Base-by-base conservation (phyloP, 139 green algal genomes). In the Dunaliella sp. region DNA sequence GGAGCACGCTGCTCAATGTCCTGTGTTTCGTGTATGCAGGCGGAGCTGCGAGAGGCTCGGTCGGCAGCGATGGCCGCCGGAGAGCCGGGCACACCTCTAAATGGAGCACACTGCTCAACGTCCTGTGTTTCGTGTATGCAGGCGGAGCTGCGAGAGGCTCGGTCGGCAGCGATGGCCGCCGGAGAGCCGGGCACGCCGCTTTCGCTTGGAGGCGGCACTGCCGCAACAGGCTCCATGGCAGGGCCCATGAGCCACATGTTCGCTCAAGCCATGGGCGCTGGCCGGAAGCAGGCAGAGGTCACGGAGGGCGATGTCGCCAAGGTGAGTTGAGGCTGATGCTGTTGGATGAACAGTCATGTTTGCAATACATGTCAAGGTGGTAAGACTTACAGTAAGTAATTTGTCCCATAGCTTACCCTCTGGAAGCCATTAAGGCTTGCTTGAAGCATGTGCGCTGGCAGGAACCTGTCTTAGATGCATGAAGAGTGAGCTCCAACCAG, bases 231-330 rank as follows among this genome's bases (percentile, higher is more conserved):
- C 79, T 38, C 2, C 0, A 38, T 38, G 57, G 24, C 88, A 21
- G 92, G 91, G 82, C 92, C 93, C 25, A 90, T 93, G 21, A 87
- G 85, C 75, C 87, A 90, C 83, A 87, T 94, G 36, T 81, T 91
- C 38, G 48, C 73, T 85, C 26, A 91, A 87, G 0, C 94, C 96
- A 81, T 82, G 92, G 96, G 88, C 87, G 83, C 94, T 3, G 95
- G 95, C 33, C 88, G 93, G 30, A 90, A 91, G 77, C 93, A 94
- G 87, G 88, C 97, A 37, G 91, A 94, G 87, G 96, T 95, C 2
- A 94, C 98, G 35, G 91, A 93, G 35, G 91, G 38, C 26, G 80
- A 88, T 83, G 74, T 86, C 22, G 81, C 86, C 33, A 82, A 86
- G 80, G 86, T 88, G 32, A n/a, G 80, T 65, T n/a, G n/a, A n/a